phyloP scores from a whole-genome alignment of 495 filamentous ascomycete genomes.

The Endocarpon pusillum region DNA sequence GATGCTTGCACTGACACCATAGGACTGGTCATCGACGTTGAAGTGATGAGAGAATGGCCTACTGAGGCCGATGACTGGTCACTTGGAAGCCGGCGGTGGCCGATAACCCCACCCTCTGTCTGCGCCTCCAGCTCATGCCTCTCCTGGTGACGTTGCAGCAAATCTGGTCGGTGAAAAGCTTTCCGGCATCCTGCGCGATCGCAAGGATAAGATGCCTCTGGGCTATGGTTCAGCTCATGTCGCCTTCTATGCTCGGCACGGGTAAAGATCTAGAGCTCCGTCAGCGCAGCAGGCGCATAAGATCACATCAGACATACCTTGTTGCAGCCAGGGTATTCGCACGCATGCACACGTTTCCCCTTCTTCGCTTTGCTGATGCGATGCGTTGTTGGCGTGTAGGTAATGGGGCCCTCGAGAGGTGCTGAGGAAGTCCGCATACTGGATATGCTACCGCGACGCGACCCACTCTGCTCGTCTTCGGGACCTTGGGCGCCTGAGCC shows the following conservation, averaged over 20 bases:
- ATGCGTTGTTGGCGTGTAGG: conserved; percentile 53
- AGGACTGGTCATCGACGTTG: too few relatives aligned
- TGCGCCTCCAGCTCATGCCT: conserved; percentile 32
- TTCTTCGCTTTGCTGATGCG: conserved; percentile 73
- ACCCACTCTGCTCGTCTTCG: neutral
- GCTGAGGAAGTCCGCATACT: neutral
- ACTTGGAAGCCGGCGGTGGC: too few relatives aligned
- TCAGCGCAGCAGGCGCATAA: conserved; percentile 2
- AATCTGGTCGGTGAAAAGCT: conserved; percentile 64
- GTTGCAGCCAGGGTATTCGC: conserved; percentile 41
- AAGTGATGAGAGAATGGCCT: too few relatives aligned
- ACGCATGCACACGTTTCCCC: conserved; percentile 61
- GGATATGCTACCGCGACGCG: conserved; percentile 1
- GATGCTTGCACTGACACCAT: too few relatives aligned
- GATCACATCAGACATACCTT: conserved; percentile 34
- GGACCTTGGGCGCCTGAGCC: neutral
- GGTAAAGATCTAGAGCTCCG: conserved; percentile 45
- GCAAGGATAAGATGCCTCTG: conserved; percentile 49
- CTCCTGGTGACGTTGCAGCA: conserved; percentile 63
- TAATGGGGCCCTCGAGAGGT: conserved; percentile 13
- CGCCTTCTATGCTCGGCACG: conserved; percentile 76
- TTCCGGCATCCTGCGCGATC: conserved; percentile 52
- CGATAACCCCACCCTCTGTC: too few relatives aligned
- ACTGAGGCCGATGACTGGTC: too few relatives aligned
- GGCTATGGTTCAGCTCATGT: conserved; percentile 74